Evolutionary conservation across 306 rosid genomes (phyloP), one percentile per base, ranked within the genome.

Genomic region (Lithocarpus polystachyus): DNA sequence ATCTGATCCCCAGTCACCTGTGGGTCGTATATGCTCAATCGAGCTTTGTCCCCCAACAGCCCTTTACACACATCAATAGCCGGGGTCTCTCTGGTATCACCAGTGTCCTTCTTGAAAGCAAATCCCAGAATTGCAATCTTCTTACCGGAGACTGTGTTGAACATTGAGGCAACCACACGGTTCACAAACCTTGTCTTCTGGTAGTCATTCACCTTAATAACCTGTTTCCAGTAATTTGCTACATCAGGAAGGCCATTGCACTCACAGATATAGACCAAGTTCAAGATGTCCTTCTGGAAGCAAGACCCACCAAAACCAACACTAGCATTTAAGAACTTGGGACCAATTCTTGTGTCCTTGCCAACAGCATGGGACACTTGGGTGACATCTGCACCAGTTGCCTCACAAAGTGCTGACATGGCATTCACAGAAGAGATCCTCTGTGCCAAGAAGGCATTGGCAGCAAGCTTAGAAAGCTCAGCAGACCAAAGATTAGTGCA

Each of bases 261-360:
- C 83, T 93, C 97, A 19, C 98, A 93, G 82, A 93, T 93, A 62
- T 93, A 93, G 56, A 93, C 93, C 84, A 93, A 75, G 89, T 93
- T 93, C 87, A 93, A 74, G 52, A 93, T 93, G 60, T 93, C 98
- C 90, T 93, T 93, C 85, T 93, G 98, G 80, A 93, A 93, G 87
- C 98, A 93, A 5, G 98, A 93, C 35, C 98, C 98, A 22, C 98
- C 98, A 61, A 93, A 93, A 18, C 98, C 98, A 72, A 90, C 98
- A 29, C 98, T 93, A 33, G 98, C 98, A 62, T 90, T 93, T 78
- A 93, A 76, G 89, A 93, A 93, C 77, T 92, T 93, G 0, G 93
- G 92, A 31, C 98, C 98, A 19, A 93, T 88, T 88, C 98, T 90
- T 0, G 98, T 85, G 86, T 93, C 98, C 13, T 86, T 90, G 65